Base-by-base conservation (phyloP, 2,329 filamentous ascomycete species). In the Hypoxylon sp. region DNA sequence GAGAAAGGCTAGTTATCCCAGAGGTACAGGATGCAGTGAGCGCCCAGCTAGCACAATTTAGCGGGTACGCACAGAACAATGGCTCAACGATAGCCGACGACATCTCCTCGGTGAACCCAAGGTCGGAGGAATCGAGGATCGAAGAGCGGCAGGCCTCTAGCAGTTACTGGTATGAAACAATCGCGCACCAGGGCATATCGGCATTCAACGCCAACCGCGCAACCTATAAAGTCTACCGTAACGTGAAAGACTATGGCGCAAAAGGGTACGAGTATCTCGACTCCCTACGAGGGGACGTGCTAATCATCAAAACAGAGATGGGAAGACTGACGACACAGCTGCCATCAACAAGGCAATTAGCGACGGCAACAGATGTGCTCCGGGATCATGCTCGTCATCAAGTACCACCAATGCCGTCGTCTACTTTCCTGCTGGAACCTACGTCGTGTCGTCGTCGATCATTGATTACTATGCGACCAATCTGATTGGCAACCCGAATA, bases 381-480 rank as follows among this genome's bases (percentile, higher is more conserved):
- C 74, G 0, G 71, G 69, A 8, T 64, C 55, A 2, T 75, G 73
- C 59, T 60, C 61, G 9, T 73, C 72, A 2, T 71, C 72, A 0
- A 73, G 72, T 12, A 75, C 73, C 14, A 74, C 72, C 2, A 71
- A 70, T 38, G 74, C 73, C 5, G 53, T 74, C 18, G 72, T 79
- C 42, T 79, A 79, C 71, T 78, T 79, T 69, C 78, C 78, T 0
- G 68, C 71, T 7, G 75, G 90, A 70, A 93, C 89, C 2, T 96
- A 95, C 73, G 72, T 89, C 4, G 87, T 95, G 65, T 90, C 86
- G 52, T 84, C 82, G 67, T 90, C 92, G 4, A 88, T 96, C 64
- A 79, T 91, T 42, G 88, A 91, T 74, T 89, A 89, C 78, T 96
- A 94, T 80, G 93, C 93, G 75, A 93, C 92, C 1, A 90, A 93